Percentiles rank a stretch among this genome's conserved stretches.
Evolutionary conservation across 139 green algal genomes (phyloP).

Genomic region (Chlamydomonas sphaeroides): DNA sequence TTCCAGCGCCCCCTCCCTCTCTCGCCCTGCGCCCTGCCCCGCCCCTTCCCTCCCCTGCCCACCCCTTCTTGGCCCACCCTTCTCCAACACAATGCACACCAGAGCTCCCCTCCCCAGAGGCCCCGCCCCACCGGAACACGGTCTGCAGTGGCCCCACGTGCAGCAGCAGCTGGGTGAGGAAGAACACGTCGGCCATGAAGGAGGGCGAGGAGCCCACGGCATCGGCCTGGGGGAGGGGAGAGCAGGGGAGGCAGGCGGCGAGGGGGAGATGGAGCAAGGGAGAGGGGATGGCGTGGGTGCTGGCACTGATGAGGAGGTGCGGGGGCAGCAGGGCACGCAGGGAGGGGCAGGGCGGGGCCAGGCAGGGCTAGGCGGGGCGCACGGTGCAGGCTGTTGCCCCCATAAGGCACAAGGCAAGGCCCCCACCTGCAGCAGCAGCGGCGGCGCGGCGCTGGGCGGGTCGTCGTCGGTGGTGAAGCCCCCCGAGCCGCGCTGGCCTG

Average conservation of each 20-base stretch:
- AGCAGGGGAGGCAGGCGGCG: too few species aligned
- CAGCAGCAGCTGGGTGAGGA: conserved; percentile 70
- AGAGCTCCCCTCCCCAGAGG: too few species aligned
- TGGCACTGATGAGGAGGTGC: too few species aligned
- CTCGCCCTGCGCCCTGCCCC: background rate
- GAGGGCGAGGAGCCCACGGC: conserved; percentile 45
- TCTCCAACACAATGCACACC: too few species aligned
- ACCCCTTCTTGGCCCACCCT: too few species aligned
- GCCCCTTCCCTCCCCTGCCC: background rate
- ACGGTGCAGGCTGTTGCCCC: too few species aligned
- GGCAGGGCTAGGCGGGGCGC: too few species aligned
- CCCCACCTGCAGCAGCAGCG: conserved; percentile 23
- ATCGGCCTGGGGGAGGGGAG: background rate
- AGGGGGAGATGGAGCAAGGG: too few species aligned
- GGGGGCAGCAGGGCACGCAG: background rate
- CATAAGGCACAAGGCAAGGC: too few species aligned
- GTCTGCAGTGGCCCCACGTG: conserved; percentile 67
- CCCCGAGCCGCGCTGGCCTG: conserved; percentile 12
- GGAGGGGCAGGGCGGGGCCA: too few species aligned
- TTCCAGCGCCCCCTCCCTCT: background rate
- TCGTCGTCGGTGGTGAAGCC: conserved; percentile 28
- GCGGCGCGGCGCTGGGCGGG: background rate
- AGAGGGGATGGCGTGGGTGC: too few species aligned
- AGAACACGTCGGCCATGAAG: conserved; percentile 84
- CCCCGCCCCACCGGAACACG: conserved; percentile 45